These are phyloP conservation scores for Aspergillus conjunctus DNA, from an alignment of 495 filamentous ascomycete species.

Conservation along the genomic window DNA sequence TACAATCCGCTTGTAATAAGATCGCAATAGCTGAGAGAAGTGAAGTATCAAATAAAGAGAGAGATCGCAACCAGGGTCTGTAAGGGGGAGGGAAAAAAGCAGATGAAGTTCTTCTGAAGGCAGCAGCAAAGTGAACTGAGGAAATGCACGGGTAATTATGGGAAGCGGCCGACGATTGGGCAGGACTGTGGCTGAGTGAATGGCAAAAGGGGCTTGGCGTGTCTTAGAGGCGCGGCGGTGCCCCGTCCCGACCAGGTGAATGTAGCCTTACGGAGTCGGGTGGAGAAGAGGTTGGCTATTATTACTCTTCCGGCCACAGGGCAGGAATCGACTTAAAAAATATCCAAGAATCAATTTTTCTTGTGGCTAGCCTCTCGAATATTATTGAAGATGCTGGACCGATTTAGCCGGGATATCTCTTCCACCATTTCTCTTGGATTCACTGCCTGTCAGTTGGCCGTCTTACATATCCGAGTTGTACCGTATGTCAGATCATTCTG, in stretches of 20 bases:
- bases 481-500: too few relatives aligned
- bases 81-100: constrained; percentile 15
- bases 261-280: constrained; percentile 11
- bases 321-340: not conserved
- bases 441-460: too few relatives aligned
- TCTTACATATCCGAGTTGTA: too few relatives aligned
- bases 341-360: too few relatives aligned
- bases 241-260: constrained; percentile 3
- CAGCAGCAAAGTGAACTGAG: constrained; percentile 24
- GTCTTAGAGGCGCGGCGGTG: not conserved
- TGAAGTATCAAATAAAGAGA: constrained; percentile 8
- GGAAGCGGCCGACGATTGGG: constrained; percentile 11
- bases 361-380: too few relatives aligned
- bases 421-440: too few relatives aligned
- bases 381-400: too few relatives aligned
- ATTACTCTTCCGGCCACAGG: not conserved
- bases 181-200: constrained; percentile 18
- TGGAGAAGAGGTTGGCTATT: constrained; percentile 1
- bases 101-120: constrained; percentile 24
- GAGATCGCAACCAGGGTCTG: constrained; percentile 13
- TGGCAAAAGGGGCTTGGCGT: constrained; percentile 23
- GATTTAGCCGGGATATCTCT: too few relatives aligned
- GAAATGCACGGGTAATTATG: constrained; percentile 6
- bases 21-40: constrained; percentile 3
- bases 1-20: not conserved